These are phyloP conservation scores for Schizothecium vesticola DNA, from an alignment of 495 filamentous ascomycete species.

Conservation along the genomic window DNA sequence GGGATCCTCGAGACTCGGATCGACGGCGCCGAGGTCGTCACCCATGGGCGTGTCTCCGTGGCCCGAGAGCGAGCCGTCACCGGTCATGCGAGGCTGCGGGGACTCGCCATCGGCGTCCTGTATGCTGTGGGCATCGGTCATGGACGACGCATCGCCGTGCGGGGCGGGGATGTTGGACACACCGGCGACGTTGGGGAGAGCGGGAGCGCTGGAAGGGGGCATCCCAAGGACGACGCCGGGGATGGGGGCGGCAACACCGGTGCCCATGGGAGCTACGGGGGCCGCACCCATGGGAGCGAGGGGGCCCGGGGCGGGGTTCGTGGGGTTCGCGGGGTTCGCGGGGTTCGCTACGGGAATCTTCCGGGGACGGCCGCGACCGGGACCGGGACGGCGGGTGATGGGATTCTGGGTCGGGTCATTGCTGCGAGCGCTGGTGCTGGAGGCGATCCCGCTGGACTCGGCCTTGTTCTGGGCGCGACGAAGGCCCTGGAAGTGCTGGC, in stretches of 20 bases:
- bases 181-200: neutral
- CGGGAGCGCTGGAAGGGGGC: neutral
- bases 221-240: neutral
- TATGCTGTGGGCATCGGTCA: neutral
- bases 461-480: slow-evolving; percentile 42
- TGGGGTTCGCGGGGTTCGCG: slow-evolving; percentile 6
- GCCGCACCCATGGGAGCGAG: no score
- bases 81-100: neutral
- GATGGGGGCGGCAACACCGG: neutral
- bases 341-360: slow-evolving; percentile 27
- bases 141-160: neutral
- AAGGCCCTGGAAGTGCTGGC: slow-evolving; percentile 49
- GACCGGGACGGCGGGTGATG: slow-evolving; percentile 46
- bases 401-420: slow-evolving; percentile 43
- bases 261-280: neutral
- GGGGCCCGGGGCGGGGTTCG: no score
- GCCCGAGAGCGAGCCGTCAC: slow-evolving; percentile 4
- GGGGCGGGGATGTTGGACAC: neutral
- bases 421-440: slow-evolving; percentile 23
- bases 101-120: slow-evolving; percentile 9
- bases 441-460: slow-evolving; percentile 25
- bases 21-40: slow-evolving; percentile 24
- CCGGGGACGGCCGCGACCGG: slow-evolving; percentile 42
- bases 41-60: slow-evolving; percentile 17
- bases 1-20: slow-evolving; percentile 24